Conservation (phyloP, 148 eudicot genomes). For the Mesembryanthemum crystallinum region DNA sequence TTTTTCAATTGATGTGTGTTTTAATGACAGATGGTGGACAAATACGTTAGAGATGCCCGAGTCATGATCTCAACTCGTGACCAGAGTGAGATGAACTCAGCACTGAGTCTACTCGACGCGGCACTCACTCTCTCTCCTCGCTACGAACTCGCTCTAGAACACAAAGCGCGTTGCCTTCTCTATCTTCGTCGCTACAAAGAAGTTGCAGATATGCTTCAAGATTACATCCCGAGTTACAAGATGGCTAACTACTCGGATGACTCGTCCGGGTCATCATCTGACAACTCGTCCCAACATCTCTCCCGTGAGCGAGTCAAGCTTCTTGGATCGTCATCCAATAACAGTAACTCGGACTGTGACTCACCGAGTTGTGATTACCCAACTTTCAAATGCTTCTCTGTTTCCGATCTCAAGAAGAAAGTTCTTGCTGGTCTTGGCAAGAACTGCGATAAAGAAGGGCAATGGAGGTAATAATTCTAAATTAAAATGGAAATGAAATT, state of each 20-base stretch:
- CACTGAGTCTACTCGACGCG: conserved; percentile 61
- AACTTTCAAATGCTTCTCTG: conserved; percentile 79
- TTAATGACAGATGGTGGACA: conserved; percentile 66
- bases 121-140: conserved; percentile 67
- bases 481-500: no score
- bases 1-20: background rate
- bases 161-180: conserved; percentile 70
- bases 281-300: conserved; percentile 46
- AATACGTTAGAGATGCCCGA: conserved; percentile 66
- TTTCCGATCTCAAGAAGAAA: conserved; percentile 79
- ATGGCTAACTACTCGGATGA: conserved; percentile 39
- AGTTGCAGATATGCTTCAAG: conserved; percentile 82
- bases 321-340: conserved; percentile 30
- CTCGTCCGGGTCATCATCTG: conserved; percentile 60
- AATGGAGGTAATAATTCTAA: no score
- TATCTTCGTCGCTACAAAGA: conserved; percentile 71
- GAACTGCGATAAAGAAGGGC: conserved; percentile 74
- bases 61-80: conserved; percentile 58
- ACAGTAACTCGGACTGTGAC: conserved; percentile 27
- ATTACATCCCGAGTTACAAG: conserved; percentile 82
- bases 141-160: conserved; percentile 59
- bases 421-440: conserved; percentile 67
- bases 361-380: conserved; percentile 38
- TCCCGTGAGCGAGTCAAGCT: conserved; percentile 74
- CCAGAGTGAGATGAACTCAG: conserved; percentile 51